Conservation (phyloP, 306 rosid species). For the Ormosia semicastrata region DNA sequence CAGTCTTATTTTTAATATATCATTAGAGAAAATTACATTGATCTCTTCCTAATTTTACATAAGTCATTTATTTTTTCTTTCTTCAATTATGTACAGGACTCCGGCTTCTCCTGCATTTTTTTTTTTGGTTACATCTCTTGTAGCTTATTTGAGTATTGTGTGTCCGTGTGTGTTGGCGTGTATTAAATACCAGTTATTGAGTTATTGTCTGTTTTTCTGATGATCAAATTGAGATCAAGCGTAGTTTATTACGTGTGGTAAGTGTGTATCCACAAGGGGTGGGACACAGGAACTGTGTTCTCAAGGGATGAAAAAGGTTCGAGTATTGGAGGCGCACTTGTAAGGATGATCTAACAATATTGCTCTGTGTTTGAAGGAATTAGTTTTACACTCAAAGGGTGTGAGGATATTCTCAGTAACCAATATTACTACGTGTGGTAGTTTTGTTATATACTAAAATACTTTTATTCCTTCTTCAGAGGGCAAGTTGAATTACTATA, state of each 20-base stretch:
- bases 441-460: not conserved
- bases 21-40: not conserved
- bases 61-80: not conserved
- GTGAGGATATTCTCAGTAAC: too few relatives aligned
- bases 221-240: not conserved
- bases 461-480: not conserved
- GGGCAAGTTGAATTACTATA: not conserved
- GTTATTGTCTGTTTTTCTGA: not conserved
- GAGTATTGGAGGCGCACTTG: too few relatives aligned
- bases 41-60: not conserved
- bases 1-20: not conserved
- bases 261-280: too few relatives aligned
- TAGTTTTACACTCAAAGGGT: too few relatives aligned
- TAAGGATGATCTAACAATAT: too few relatives aligned
- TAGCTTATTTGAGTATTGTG: not conserved
- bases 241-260: not conserved
- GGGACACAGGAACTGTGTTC: too few relatives aligned
- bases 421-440: not conserved
- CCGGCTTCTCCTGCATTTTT: not conserved
- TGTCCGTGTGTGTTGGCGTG: not conserved
- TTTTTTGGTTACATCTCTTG: not conserved
- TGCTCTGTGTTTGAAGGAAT: too few relatives aligned
- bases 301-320: too few relatives aligned
- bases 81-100: slow-evolving; percentile 1
- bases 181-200: not conserved